Evolutionary conservation across 2,329 filamentous ascomycete species (phyloP).

Genomic region (Phaeosphaeria sp.): DNA sequence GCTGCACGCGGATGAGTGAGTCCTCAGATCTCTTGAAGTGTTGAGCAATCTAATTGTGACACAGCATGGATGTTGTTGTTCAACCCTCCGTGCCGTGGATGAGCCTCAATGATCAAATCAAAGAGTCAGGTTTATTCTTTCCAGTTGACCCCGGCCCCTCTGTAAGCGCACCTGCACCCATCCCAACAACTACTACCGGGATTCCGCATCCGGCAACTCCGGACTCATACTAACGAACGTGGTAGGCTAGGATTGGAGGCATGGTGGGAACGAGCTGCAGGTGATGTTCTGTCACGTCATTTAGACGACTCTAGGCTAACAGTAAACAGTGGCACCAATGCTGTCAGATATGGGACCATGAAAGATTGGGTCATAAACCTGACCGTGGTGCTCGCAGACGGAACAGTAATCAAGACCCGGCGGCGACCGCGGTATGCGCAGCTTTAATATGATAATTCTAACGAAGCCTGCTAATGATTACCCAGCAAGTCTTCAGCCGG

Average conservation of each 20-base stretch:
- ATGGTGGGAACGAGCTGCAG: constrained; percentile 79
- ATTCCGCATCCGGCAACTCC: constrained; percentile 19
- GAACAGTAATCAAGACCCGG: constrained; percentile 79
- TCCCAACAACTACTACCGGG: constrained; percentile 13
- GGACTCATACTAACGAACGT: constrained; percentile 24
- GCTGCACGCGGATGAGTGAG: constrained; percentile 76
- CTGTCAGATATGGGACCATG: constrained; percentile 83
- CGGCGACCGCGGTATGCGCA: constrained; percentile 66
- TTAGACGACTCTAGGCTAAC: not conserved
- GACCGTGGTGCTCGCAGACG: constrained; percentile 80
- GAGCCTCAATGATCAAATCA: constrained; percentile 78
- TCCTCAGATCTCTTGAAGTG: constrained; percentile 1
- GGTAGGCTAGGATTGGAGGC: constrained; percentile 74
- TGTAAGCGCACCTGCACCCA: constrained; percentile 30
- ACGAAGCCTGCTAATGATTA: not conserved
- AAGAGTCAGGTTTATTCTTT: constrained; percentile 82
- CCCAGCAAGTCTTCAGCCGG: constrained; percentile 76
- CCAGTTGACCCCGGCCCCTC: constrained; percentile 83
- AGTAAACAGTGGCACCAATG: constrained; percentile 71
- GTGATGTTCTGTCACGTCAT: constrained; percentile 18
- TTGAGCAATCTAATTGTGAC: constrained; percentile 23
- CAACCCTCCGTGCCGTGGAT: constrained; percentile 95
- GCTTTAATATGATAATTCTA: not conserved
- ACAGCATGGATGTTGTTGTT: constrained; percentile 83
- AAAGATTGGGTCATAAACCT: constrained; percentile 87